A percentile compares a stretch with the other conserved stretches of the same genome.
phyloP scores from a whole-genome alignment of 345 rosid genomes.

The Abelmoschus esculentus region DNA sequence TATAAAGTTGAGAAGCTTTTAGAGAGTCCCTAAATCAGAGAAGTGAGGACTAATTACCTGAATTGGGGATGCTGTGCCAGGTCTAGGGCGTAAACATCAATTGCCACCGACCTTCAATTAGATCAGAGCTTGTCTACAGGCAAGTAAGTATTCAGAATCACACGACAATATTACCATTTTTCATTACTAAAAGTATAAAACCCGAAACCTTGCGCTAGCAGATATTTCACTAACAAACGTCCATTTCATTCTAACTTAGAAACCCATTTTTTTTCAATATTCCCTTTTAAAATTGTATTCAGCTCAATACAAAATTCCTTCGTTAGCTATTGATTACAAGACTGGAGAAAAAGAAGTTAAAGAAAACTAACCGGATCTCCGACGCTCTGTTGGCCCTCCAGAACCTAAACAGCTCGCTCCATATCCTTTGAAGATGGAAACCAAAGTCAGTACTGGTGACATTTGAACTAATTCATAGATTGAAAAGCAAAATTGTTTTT shows the following conservation, averaged over 20 bases:
- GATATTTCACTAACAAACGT: neutral
- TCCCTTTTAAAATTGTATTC: too few relatives aligned
- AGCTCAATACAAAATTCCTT: too few relatives aligned
- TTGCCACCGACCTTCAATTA: conserved; percentile 91
- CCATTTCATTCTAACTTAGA: neutral
- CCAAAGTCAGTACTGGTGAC: neutral
- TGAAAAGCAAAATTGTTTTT: neutral
- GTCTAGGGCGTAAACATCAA: conserved; percentile 93
- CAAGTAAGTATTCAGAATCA: neutral
- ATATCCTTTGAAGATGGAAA: conserved; percentile 45
- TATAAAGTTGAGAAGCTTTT: neutral
- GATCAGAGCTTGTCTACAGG: conserved; percentile 53
- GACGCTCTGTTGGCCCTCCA: conserved; percentile 65
- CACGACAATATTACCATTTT: neutral
- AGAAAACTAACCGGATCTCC: conserved; percentile 52
- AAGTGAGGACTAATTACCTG: conserved; percentile 46
- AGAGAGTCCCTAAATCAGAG: neutral
- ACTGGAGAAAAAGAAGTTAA: neutral
- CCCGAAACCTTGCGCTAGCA: neutral
- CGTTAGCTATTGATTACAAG: neutral
- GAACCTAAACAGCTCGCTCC: conserved; percentile 57
- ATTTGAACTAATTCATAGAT: neutral
- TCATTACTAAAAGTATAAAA: neutral
- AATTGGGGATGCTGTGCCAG: conserved; percentile 93
- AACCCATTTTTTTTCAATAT: neutral